Base-by-base conservation (phyloP, 306 rosid genomes). In the Urtica urens region DNA sequence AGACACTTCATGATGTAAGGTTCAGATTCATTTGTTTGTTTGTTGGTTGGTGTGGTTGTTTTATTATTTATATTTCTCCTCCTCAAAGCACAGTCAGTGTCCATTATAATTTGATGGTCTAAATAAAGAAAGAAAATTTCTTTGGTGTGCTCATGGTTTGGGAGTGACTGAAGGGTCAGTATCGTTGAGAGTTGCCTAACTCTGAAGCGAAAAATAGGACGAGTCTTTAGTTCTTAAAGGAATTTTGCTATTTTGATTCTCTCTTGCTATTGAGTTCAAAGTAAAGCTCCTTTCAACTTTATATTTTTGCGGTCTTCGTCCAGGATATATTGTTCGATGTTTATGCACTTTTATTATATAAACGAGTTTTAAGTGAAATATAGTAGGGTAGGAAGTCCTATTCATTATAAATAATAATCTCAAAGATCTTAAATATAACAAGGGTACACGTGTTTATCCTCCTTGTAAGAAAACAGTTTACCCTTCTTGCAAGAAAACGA, bases 101-200 rank as follows among this genome's bases (percentile, higher is more conserved):
- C n/a, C n/a, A n/a, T n/a, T n/a, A n/a, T n/a, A n/a, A n/a, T n/a
- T 22, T 12, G 18, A 15, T 1, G 48, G 43, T 14, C 17, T 18
- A 5, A 43, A 43, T 6, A 15, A 30, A 20, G 7, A 19, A 9
- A 0, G 29, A 53, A 41, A 22, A 10, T 35, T 7, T 35, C 7
- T 31, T 8, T 31, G 13, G 13, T 31, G 37, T 31, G 37, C 13
- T 7, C 2, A 31, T 31, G 13, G n/a, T 38, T 55, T 34, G 56
- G 57, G 66, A 29, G 22, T 20, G 49, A 44, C 4, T 39, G 57
- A 57, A 57, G 49, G 49, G 75, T 63, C 70, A 6, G 51, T 63
- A 57, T 63, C 61, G 31, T 51, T 57, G 66, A 63, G 65, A 53
- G 54, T 53, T 63, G 70, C 75, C 75, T 69, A 69, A 63, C 69